Percentiles rank a stretch among this genome's conserved stretches.
Evolutionary conservation across 2,329 filamentous ascomycete species (phyloP).

Genomic region (Sporothrix pseudoabietina): DNA sequence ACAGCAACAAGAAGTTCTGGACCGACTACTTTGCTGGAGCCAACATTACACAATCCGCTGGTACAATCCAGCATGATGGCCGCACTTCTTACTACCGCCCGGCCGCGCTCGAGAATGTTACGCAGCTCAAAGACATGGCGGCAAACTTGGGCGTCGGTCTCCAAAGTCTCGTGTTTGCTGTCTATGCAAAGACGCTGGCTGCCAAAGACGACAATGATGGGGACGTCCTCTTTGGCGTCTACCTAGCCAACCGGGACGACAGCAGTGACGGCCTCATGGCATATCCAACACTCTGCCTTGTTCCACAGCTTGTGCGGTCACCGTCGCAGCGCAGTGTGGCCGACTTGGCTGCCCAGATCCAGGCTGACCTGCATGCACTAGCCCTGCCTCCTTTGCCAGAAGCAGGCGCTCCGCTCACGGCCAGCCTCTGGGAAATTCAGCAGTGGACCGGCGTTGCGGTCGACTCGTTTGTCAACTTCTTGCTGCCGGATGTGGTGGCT

Average conservation of each 20-base stretch:
- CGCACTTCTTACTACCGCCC: slow-evolving; percentile 45
- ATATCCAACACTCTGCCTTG: slow-evolving; percentile 76
- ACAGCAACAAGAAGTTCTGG: slow-evolving; percentile 46
- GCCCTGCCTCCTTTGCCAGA: slow-evolving; percentile 45
- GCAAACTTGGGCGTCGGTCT: slow-evolving; percentile 61
- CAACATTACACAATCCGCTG: background rate
- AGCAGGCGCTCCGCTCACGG: slow-evolving; percentile 54
- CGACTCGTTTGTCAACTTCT: slow-evolving; percentile 79
- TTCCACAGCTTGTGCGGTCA: slow-evolving; percentile 65
- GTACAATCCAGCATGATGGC: too few species aligned
- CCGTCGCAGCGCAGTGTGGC: slow-evolving; percentile 44
- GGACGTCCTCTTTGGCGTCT: slow-evolving; percentile 71
- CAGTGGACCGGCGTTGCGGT: slow-evolving; percentile 73
- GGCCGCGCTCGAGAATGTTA: slow-evolving; percentile 48
- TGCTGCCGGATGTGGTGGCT: slow-evolving; percentile 49
- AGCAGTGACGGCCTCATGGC: slow-evolving; percentile 44
- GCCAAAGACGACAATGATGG: background rate
- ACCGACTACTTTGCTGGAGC: slow-evolving; percentile 43
- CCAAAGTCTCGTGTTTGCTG: slow-evolving; percentile 76
- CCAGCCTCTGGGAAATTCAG: slow-evolving; percentile 69
- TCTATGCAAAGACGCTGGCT: slow-evolving; percentile 56
- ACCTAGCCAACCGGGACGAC: slow-evolving; percentile 73
- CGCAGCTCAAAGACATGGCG: slow-evolving; percentile 43
- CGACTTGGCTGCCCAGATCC: slow-evolving; percentile 62
- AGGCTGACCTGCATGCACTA: slow-evolving; percentile 67